phyloP scores from a whole-genome alignment of 2,329 filamentous ascomycete genomes.

The Aspergillus tanneri region DNA sequence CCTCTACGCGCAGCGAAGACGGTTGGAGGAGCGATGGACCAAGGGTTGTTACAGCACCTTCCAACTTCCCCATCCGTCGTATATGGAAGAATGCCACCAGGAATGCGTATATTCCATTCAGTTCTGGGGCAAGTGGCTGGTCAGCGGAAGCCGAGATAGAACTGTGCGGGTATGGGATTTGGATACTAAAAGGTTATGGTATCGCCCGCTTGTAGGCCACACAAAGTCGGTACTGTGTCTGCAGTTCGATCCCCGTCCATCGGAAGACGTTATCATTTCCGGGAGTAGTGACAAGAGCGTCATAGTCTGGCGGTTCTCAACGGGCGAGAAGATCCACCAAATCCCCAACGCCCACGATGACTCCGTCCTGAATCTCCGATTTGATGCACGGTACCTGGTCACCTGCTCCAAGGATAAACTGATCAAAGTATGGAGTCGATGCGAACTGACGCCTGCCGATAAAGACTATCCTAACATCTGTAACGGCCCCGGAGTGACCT shows the following conservation, averaged over 20 bases:
- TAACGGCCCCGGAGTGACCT: constrained; percentile 44
- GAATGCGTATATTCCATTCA: constrained; percentile 97
- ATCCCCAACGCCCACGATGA: constrained; percentile 78
- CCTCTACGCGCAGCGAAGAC: constrained; percentile 81
- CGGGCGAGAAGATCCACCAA: constrained; percentile 75
- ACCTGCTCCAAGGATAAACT: constrained; percentile 97
- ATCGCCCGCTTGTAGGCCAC: constrained; percentile 74
- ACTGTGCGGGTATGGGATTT: constrained; percentile 90
- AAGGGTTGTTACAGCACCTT: constrained; percentile 80
- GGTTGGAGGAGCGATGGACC: constrained; percentile 89
- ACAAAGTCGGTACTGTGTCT: constrained; percentile 85
- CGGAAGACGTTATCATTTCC: constrained; percentile 90
- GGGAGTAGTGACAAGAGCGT: constrained; percentile 90
- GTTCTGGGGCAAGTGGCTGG: constrained; percentile 78
- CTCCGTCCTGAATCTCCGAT: constrained; percentile 89
- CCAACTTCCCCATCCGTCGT: constrained; percentile 79
- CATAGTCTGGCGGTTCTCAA: constrained; percentile 91
- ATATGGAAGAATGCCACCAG: constrained; percentile 77
- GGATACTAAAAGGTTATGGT: constrained; percentile 72
- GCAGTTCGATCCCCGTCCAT: constrained; percentile 85
- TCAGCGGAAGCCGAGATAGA: constrained; percentile 88
- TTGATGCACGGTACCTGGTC: constrained; percentile 86
- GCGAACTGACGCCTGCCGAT: constrained; percentile 55
- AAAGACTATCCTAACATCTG: constrained; percentile 47
- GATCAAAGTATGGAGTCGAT: constrained; percentile 93